Percentiles rank a stretch among this genome's conserved stretches.
These are phyloP conservation scores for Aspergillus texensis DNA, from an alignment of 2,329 filamentous ascomycete species.

Conservation along the genomic window DNA sequence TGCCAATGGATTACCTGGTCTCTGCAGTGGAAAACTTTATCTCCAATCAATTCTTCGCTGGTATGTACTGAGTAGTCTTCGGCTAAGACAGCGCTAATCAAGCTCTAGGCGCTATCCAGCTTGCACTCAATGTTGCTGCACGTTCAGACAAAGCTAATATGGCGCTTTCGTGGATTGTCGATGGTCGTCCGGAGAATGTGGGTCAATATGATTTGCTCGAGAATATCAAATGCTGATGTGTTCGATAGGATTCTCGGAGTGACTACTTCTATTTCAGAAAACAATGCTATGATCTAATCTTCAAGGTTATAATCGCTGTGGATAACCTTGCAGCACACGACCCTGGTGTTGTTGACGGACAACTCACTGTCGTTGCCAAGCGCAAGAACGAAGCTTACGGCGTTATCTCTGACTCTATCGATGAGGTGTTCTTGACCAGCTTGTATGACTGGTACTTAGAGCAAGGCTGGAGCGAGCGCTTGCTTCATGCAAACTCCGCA, in stretches of 20 bases:
- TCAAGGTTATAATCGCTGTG: slow-evolving; percentile 75
- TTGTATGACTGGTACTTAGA: slow-evolving; percentile 98
- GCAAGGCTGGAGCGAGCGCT: slow-evolving; percentile 80
- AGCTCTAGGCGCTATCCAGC: slow-evolving; percentile 71
- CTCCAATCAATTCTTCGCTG: slow-evolving; percentile 83
- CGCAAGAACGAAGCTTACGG: slow-evolving; percentile 86
- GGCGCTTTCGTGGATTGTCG: slow-evolving; percentile 83
- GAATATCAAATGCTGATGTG: slow-evolving; percentile 16
- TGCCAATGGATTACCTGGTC: slow-evolving; percentile 79
- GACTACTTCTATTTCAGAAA: slow-evolving; percentile 71
- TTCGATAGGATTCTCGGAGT: slow-evolving; percentile 65
- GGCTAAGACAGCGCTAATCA: slow-evolving; percentile 13
- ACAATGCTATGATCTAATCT: slow-evolving; percentile 83
- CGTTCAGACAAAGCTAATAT: slow-evolving; percentile 86
- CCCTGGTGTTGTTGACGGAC: slow-evolving; percentile 76
- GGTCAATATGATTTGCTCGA: neutral
- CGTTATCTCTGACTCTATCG: slow-evolving; percentile 82
- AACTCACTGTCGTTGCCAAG: slow-evolving; percentile 72
- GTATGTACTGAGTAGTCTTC: slow-evolving; percentile 32
- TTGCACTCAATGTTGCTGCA: slow-evolving; percentile 79
- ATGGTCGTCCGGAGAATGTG: slow-evolving; percentile 68
- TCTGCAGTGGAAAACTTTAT: slow-evolving; percentile 79
- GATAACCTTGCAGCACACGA: slow-evolving; percentile 71
- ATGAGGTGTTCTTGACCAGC: slow-evolving; percentile 93
- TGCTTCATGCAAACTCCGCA: slow-evolving; percentile 80